phyloP scores from a whole-genome alignment of 2,329 filamentous ascomycete species.

The Neonectria neomacrospora region DNA sequence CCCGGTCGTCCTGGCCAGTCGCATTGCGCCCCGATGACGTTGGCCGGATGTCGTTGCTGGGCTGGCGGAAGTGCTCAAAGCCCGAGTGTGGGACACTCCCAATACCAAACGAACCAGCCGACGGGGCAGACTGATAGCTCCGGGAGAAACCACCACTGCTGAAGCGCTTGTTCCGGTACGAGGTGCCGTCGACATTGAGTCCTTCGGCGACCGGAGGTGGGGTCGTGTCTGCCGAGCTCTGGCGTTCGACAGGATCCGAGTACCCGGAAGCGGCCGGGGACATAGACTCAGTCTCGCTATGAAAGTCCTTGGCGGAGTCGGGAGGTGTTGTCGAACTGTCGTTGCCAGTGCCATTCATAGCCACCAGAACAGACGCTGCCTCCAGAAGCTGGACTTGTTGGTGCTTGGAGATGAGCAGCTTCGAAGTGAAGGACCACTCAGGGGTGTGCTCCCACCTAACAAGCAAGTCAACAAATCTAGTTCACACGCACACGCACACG shows the following conservation, averaged over 20 bases:
- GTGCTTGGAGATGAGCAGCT: conserved; percentile 98
- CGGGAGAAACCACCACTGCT: conserved; percentile 73
- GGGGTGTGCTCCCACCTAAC: conserved; percentile 98
- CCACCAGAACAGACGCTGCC: conserved; percentile 93
- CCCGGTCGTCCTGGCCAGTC: conserved; percentile 84
- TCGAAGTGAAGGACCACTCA: conserved; percentile 96
- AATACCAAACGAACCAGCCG: conserved; percentile 60
- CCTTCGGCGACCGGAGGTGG: conserved; percentile 83
- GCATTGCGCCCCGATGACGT: conserved; percentile 81
- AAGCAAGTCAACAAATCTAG: conserved; percentile 43
- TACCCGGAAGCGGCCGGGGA: conserved; percentile 85
- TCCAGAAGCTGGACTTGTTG: conserved; percentile 98
- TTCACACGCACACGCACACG: conserved; percentile 33
- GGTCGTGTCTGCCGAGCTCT: conserved; percentile 91
- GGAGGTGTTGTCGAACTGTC: conserved; percentile 69
- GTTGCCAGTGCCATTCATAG: conserved; percentile 74
- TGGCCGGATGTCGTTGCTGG: conserved; percentile 80
- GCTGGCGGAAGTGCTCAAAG: conserved; percentile 73
- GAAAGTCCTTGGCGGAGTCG: conserved; percentile 73
- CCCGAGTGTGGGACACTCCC: conserved; percentile 61
- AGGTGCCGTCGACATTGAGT: conserved; percentile 63
- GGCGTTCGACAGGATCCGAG: conserved; percentile 79
- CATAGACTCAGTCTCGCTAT: conserved; percentile 83
- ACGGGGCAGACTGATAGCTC: conserved; percentile 81
- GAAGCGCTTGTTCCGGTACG: conserved; percentile 68